Conservation (phyloP, 148 eudicot genomes). For the Chenopodium album region DNA sequence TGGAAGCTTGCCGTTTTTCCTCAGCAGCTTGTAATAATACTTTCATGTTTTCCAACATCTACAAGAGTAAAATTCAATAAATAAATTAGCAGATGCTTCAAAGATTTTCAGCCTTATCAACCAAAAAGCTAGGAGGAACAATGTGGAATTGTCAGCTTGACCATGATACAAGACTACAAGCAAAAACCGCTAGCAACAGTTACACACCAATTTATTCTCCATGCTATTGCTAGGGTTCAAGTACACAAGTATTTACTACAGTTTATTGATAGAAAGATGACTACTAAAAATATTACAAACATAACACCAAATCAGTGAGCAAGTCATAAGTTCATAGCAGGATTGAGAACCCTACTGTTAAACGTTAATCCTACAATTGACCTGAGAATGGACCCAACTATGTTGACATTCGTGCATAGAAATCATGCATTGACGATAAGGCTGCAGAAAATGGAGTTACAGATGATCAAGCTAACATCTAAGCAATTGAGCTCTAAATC, state of each 20-base stretch:
- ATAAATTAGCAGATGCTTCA: background rate
- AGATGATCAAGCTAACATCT: background rate
- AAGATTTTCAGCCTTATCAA: background rate
- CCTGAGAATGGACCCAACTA: background rate
- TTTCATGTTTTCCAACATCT: conserved; percentile 84
- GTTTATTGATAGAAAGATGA: background rate
- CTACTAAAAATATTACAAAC: background rate
- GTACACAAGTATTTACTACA: background rate
- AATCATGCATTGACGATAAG: background rate
- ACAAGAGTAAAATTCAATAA: conserved; percentile 21
- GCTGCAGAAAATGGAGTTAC: background rate
- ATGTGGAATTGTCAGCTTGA: background rate
- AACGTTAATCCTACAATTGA: no score
- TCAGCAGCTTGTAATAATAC: conserved; percentile 70
- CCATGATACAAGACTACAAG: background rate
- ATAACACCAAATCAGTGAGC: background rate
- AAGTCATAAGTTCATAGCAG: no score
- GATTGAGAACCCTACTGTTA: no score
- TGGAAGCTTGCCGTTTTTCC: conserved; percentile 68
- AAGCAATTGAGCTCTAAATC: background rate
- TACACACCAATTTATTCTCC: background rate
- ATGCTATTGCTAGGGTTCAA: background rate
- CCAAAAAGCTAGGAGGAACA: background rate
- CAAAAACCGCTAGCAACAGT: background rate
- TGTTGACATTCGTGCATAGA: background rate